phyloP scores from a whole-genome alignment of 352 stramenopile genomes.

The Phytopythium aichiense region DNA sequence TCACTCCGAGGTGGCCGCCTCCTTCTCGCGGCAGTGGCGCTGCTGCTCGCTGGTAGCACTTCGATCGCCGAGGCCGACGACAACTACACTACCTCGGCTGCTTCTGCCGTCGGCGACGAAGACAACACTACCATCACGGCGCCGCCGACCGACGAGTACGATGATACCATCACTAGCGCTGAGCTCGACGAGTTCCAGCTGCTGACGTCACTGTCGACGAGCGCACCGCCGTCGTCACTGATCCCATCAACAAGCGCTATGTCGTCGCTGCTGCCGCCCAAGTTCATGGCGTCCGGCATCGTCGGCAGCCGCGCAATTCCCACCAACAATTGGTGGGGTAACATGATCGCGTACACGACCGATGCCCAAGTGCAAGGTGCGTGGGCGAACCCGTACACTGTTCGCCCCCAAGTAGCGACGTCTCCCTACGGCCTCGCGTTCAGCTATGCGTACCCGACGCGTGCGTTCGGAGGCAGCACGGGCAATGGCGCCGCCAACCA shows the following conservation, averaged over 20 bases:
- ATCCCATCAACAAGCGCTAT: conserved; percentile 17
- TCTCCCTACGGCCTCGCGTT: conserved; percentile 44
- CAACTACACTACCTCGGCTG: not conserved
- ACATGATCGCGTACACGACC: conserved; percentile 45
- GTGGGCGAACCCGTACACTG: conserved; percentile 65
- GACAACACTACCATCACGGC: not conserved
- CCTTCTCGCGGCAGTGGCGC: not conserved
- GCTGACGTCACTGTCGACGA: not conserved
- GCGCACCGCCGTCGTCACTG: conserved; percentile 1
- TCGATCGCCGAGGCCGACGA: not conserved
- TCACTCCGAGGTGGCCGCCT: not conserved
- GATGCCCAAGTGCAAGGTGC: conserved; percentile 33
- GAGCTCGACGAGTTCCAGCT: conserved; percentile 2
- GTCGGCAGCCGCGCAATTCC: conserved; percentile 44
- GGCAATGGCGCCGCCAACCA: conserved; percentile 40
- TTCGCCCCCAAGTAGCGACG: conserved; percentile 31
- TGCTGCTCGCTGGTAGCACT: not conserved
- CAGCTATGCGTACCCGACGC: conserved; percentile 53
- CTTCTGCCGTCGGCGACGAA: not conserved
- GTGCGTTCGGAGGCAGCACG: conserved; percentile 39
- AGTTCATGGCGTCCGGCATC: conserved; percentile 42
- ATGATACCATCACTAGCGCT: not conserved
- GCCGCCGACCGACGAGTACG: not conserved
- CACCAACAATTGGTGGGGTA: conserved; percentile 77
- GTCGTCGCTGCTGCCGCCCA: conserved; percentile 37